Percentiles rank a stretch among this genome's conserved stretches.
Evolutionary conservation across 192 early-diverging fungal genomes (phyloP).

Genomic region (Backusella australiensis): DNA sequence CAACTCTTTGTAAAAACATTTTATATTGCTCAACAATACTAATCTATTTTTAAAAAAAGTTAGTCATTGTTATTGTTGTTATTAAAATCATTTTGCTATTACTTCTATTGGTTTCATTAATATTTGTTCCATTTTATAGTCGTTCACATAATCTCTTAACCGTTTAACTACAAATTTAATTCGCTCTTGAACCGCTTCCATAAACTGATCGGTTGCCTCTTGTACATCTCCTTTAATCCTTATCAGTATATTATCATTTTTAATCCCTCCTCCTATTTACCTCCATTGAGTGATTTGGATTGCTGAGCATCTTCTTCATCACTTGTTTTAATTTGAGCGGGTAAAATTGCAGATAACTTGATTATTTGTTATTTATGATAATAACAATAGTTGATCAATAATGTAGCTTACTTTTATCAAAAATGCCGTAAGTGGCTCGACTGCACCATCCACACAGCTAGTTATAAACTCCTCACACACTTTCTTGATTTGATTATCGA

Average conservation of each 20-base stretch:
- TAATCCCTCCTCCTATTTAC: neutral
- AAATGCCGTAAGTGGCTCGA: constrained; percentile 64
- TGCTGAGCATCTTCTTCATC: neutral
- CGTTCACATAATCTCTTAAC: constrained; percentile 71
- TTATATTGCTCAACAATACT: constrained; percentile 23
- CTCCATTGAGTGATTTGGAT: constrained; percentile 4
- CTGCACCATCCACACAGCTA: constrained; percentile 57
- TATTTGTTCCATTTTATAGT: constrained; percentile 72
- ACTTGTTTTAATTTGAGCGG: constrained; percentile 8
- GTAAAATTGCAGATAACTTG: constrained; percentile 8
- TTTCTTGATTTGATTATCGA: constrained; percentile 65
- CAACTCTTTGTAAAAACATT: constrained; percentile 11
- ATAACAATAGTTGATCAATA: neutral
- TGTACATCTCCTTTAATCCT: constrained; percentile 28
- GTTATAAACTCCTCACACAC: constrained; percentile 79
- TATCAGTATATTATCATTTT: constrained; percentile 1
- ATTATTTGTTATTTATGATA: neutral
- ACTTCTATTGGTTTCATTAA: constrained; percentile 72
- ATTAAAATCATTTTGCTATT: neutral
- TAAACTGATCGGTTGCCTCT: constrained; percentile 48
- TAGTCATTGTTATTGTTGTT: neutral
- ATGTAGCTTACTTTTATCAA: constrained; percentile 38
- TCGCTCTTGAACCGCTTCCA: constrained; percentile 45
- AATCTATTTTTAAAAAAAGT: neutral
- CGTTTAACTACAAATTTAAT: constrained; percentile 54